These are phyloP conservation scores for Bacidia rubella DNA, from an alignment of 495 filamentous ascomycete species.

Conservation along the genomic window DNA sequence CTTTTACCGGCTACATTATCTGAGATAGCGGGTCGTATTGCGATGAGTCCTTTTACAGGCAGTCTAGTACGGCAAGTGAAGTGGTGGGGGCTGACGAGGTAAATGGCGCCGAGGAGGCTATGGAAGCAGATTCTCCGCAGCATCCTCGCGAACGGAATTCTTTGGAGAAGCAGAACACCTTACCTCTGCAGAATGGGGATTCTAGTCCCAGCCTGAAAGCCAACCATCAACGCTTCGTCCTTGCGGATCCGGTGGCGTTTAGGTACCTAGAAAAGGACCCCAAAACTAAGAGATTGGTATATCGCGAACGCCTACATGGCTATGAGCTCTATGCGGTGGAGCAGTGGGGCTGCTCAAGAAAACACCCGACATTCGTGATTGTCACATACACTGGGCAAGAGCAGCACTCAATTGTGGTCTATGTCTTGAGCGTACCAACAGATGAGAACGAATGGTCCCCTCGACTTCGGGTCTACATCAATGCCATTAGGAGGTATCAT, in stretches of 20 bases:
- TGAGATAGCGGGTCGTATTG: too few relatives aligned
- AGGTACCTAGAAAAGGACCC: constrained; percentile 84
- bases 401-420: constrained; percentile 59
- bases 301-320: constrained; percentile 53
- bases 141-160: too few relatives aligned
- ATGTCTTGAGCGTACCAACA: constrained; percentile 71
- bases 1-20: too few relatives aligned
- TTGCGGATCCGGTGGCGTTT: constrained; percentile 63
- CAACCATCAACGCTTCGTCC: constrained; percentile 43
- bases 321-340: constrained; percentile 94
- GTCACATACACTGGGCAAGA: constrained; percentile 85
- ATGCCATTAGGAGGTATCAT: constrained; percentile 69
- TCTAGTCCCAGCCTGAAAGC: not conserved
- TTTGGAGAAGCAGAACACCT: not conserved
- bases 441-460: constrained; percentile 73
- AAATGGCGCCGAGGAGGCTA: too few relatives aligned
- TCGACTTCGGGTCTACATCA: constrained; percentile 69
- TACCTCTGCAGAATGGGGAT: not conserved
- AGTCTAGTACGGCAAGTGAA: too few relatives aligned
- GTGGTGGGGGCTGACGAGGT: too few relatives aligned
- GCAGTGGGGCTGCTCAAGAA: constrained; percentile 91
- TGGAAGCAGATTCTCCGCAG: too few relatives aligned
- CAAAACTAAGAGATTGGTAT: constrained; percentile 59
- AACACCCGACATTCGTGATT: constrained; percentile 82
- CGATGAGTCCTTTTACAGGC: too few relatives aligned